Evolutionary conservation across 805 yeast species (phyloP), one percentile per base, ranked within the genome.

Genomic region (Monosporozyma servazzii): DNA sequence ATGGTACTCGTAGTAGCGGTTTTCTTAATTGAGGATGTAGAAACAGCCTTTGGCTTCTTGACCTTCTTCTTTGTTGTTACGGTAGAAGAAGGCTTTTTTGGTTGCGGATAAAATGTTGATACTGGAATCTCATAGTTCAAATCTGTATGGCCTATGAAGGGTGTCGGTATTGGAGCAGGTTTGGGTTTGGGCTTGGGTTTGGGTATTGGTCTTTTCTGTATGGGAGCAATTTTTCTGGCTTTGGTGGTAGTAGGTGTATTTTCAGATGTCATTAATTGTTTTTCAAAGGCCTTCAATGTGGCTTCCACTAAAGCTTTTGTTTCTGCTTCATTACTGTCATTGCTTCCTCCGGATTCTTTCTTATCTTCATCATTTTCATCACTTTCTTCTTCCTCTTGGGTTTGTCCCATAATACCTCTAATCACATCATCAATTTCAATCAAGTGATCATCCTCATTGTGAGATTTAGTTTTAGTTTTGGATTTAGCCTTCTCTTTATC

Each of bases 271-370:
- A 64, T 43, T 18, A 64, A 52, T 44, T 64, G 64, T 17, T 57
- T 62, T 52, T 67, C 69, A 51, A 66, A 66, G 9, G 69, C 69
- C 43, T 62, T 64, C 21, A 66, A 51, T 1, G 71, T 65, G 4
- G 65, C 68, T 40, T 65, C 69, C 2, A 67, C 69, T 20, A 66
- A 51, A 1, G 69, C 68, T 41, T 63, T 65, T 31, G 70, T 62
- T 48, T 66, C 70, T 8, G 59, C 60, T 37, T 65, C 68, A 13
- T 58, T 59, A 11, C 41, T 25, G 5, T 36, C 40, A 13, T 49
- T 43, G 11, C 39, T 37, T 27, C 36, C 48, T n/a, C 44, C 51
- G 21, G 50, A 17, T 31, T 50, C 29, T 39, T 51, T 39, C 7
- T 30, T 21, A 27, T 9, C n/a, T 6, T 47, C 52, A 6, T 56